Percentiles rank a stretch among this genome's conserved stretches.
These are phyloP conservation scores for Periconia digitata DNA, from an alignment of 2,329 filamentous ascomycete genomes.

Conservation along the genomic window DNA sequence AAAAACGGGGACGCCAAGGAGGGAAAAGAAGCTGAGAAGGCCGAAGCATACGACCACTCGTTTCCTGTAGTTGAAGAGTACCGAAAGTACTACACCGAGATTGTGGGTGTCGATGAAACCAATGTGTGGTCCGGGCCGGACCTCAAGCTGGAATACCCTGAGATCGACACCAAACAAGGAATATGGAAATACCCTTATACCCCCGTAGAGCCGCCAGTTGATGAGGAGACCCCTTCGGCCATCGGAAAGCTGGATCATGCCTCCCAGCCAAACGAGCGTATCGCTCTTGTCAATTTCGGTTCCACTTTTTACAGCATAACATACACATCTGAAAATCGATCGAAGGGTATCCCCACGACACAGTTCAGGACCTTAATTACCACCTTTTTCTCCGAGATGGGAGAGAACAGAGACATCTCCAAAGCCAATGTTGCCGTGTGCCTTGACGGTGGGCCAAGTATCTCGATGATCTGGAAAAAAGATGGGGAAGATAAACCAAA, in stretches of 20 bases:
- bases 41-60: neutral
- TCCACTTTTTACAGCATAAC: neutral
- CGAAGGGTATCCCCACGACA: neutral
- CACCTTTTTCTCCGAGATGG: neutral
- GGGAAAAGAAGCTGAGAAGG: neutral
- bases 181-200: constrained; percentile 1
- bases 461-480: too few relatives aligned
- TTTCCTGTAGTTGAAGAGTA: neutral
- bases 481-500: too few relatives aligned
- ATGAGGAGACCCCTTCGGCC: neutral
- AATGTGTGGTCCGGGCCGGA: neutral
- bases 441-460: constrained; percentile 8
- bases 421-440: constrained; percentile 3
- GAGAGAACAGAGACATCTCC: constrained; percentile 4
- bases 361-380: constrained; percentile 3
- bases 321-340: neutral
- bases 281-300: constrained; percentile 1
- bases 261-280: neutral
- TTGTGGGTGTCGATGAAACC: neutral
- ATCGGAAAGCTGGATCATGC: neutral
- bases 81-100: neutral
- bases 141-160: neutral
- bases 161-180: neutral
- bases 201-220: too few relatives aligned
- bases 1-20: neutral